Evolutionary conservation across 1,284 basidiomycete genomes (phyloP).

Genomic region (Vanrija humicola): DNA sequence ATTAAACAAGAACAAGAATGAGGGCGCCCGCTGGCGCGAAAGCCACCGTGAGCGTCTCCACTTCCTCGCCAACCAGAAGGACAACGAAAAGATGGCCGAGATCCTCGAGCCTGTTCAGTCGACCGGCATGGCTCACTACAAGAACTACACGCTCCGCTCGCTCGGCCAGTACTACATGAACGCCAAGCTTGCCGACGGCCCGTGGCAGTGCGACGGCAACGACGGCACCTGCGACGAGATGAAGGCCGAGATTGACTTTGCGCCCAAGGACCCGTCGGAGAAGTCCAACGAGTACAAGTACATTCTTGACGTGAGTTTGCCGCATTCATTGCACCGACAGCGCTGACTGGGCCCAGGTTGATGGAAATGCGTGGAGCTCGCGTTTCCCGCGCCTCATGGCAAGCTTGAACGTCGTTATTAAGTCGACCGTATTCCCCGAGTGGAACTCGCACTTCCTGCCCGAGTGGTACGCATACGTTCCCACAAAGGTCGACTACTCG

Average conservation of each 20-base stretch:
- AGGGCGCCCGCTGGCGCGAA: slow-evolving; percentile 42
- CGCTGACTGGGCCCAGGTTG: slow-evolving; percentile 25
- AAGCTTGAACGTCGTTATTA: slow-evolving; percentile 47
- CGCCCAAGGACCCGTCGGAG: slow-evolving; percentile 38
- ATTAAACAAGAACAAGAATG: slow-evolving; percentile 42
- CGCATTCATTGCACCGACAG: background rate
- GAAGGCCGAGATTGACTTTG: slow-evolving; percentile 44
- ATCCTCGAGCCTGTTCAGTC: slow-evolving; percentile 37
- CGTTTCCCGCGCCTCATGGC: slow-evolving; percentile 50
- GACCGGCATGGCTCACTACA: slow-evolving; percentile 38
- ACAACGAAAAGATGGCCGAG: slow-evolving; percentile 14
- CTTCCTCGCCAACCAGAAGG: slow-evolving; percentile 41
- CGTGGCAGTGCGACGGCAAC: slow-evolving; percentile 47
- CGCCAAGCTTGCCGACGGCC: slow-evolving; percentile 39
- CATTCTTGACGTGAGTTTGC: slow-evolving; percentile 45
- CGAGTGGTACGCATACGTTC: slow-evolving; percentile 51
- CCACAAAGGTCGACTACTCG: slow-evolving; percentile 50
- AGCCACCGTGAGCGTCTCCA: slow-evolving; percentile 48
- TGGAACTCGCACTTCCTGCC: slow-evolving; percentile 49
- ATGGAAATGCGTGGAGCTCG: slow-evolving; percentile 50
- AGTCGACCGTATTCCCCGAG: slow-evolving; percentile 50
- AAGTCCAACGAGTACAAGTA: slow-evolving; percentile 49
- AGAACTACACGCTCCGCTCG: slow-evolving; percentile 26
- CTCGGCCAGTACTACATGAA: slow-evolving; percentile 48
- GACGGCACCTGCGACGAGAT: slow-evolving; percentile 49